Conservation (phyloP, 441 rosid genomes). For the Euphorbia celastroides region DNA sequence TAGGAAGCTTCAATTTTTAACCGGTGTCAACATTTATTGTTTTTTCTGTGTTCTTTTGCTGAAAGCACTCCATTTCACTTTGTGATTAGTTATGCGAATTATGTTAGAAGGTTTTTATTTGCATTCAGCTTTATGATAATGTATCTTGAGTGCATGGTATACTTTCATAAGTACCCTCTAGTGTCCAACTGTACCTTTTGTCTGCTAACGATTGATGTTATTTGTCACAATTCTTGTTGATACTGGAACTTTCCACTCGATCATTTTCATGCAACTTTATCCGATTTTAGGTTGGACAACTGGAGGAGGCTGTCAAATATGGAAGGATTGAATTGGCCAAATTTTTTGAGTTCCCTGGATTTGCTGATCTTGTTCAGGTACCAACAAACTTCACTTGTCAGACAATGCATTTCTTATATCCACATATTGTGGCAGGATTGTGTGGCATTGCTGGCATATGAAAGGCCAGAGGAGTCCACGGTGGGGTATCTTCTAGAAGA, state of each 20-base stretch:
- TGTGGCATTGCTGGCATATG: conserved; percentile 76
- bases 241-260: background rate
- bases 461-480: conserved; percentile 56
- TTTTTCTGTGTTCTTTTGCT: background rate
- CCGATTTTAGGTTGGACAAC: conserved; percentile 69
- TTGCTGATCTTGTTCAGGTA: conserved; percentile 62
- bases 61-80: background rate
- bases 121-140: conserved; percentile 1
- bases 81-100: background rate
- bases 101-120: background rate
- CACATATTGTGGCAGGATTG: conserved; percentile 60
- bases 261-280: background rate
- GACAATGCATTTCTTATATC: background rate
- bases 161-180: background rate
- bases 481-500: conserved; percentile 69
- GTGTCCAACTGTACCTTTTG: background rate
- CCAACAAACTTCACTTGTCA: background rate
- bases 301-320: conserved; percentile 69
- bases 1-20: background rate
- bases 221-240: background rate
- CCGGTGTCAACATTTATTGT: background rate
- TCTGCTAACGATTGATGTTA: background rate
- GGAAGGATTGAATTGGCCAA: conserved; percentile 69
- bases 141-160: background rate
- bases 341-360: conserved; percentile 44